Evolutionary conservation across 2,329 filamentous ascomycete genomes (phyloP).

Genomic region (Magnaporthiopsis incrustans): DNA sequence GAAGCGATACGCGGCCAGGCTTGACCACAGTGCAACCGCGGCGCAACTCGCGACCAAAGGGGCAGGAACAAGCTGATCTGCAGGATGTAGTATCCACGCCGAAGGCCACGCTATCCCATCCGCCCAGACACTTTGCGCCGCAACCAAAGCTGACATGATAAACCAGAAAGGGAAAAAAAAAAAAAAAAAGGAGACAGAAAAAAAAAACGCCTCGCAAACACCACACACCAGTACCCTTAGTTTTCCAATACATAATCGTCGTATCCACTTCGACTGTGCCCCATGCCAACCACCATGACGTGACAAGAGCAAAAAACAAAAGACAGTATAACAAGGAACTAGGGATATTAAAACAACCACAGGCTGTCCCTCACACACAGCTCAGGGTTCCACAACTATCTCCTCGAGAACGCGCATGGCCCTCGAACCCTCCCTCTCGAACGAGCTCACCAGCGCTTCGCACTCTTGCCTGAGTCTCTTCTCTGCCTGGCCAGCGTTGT

Average conservation of each 20-base stretch:
- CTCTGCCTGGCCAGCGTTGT: constrained; percentile 75
- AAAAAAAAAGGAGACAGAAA: too few relatives aligned
- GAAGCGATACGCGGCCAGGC: neutral
- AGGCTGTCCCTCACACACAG: neutral
- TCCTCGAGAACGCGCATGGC: constrained; percentile 74
- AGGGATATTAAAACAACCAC: neutral
- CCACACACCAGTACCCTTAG: constrained; percentile 11
- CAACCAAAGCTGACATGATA: neutral
- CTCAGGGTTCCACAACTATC: constrained; percentile 44
- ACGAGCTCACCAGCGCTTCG: constrained; percentile 71
- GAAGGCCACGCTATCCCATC: neutral
- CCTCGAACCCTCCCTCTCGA: constrained; percentile 73
- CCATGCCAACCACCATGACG: neutral
- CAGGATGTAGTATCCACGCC: neutral
- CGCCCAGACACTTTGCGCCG: neutral
- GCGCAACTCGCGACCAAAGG: neutral
- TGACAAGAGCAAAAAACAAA: neutral
- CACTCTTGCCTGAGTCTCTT: constrained; percentile 71
- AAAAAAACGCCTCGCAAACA: constrained; percentile 15
- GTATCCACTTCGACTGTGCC: neutral
- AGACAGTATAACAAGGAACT: neutral
- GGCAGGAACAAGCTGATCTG: neutral
- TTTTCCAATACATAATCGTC: neutral
- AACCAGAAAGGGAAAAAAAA: neutral
- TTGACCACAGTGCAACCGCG: neutral